Evolutionary conservation across 2,329 filamentous ascomycete genomes (phyloP), one percentile per base, ranked within the genome.

Genomic region (Thermochaetoides dissita): DNA sequence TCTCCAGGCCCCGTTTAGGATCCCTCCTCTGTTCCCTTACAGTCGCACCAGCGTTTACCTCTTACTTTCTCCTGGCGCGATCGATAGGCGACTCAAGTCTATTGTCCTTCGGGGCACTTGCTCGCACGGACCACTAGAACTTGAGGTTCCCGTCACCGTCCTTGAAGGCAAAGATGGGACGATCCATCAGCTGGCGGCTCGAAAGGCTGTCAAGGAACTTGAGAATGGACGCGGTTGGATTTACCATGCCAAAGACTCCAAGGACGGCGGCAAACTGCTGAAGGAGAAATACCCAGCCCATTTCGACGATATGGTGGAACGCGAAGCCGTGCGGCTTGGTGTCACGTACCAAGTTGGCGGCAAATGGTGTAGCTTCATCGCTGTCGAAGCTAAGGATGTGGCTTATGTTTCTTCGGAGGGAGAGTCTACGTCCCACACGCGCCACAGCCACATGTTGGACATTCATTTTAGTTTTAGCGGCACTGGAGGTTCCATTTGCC

Each of bases 301-400:
- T 4, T 79, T 79, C 53, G 58, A 67, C 9, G 69, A 76, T 37
- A 67, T 85, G 53, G 71, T 78, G 0, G 70, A 81, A 55, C 68
- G 70, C 1, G 81, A 86, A 53, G 79, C 71, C 7, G 76, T 85
- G 1, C 63, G 72, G 0, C 63, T 86, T 0, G 81, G 81, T 0
- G 67, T 78, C 9, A 64, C 68, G 43, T 84, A 75, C 52, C 79
- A 84, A 51, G 71, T 86, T 7, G 73, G 69, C 2, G 74, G 79
- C 1, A 81, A 79, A 53, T 83, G 76, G 71, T 82, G 76, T 52
- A 83, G 79, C 0, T 87, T 86, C 48, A 74, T 86, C 3, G 82
- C 82, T 2, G 66, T 82, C 2, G 66, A 79, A 46, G 61, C 66
- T 3, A 36, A 45, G 8, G n/a, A 39, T 9, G 40, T 24, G 17